Evolutionary conservation across 495 filamentous ascomycete species (phyloP).

Genomic region (Parmelia sp.): DNA sequence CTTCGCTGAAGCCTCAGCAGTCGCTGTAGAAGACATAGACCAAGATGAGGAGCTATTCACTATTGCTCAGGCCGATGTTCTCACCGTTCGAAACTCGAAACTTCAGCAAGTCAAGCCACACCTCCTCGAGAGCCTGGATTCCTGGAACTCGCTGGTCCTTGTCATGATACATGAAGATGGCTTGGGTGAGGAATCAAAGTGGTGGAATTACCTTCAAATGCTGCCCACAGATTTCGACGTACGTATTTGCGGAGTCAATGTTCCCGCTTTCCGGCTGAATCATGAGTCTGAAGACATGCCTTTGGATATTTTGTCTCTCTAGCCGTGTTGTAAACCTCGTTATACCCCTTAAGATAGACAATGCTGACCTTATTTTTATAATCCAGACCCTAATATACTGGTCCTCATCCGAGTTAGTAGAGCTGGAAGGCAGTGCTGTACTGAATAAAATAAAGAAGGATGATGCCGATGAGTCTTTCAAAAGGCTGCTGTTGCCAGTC

Average conservation of each 20-base stretch:
- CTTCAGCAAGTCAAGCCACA: constrained; percentile 41
- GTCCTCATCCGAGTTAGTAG: constrained; percentile 59
- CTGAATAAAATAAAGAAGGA: constrained; percentile 70
- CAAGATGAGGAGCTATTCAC: constrained; percentile 62
- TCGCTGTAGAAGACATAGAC: constrained; percentile 50
- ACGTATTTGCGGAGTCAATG: too few relatives aligned
- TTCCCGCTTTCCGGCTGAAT: too few relatives aligned
- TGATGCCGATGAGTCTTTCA: constrained; percentile 63
- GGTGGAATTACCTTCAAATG: constrained; percentile 77
- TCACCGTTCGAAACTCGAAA: constrained; percentile 47
- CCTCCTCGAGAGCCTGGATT: constrained; percentile 39
- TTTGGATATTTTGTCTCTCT: too few relatives aligned
- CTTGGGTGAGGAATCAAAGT: constrained; percentile 54
- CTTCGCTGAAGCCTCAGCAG: constrained; percentile 31
- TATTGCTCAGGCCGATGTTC: constrained; percentile 50
- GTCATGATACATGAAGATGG: constrained; percentile 74
- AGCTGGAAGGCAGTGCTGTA: constrained; percentile 73
- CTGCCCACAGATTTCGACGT: constrained; percentile 66
- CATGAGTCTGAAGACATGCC: too few relatives aligned
- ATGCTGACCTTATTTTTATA: too few relatives aligned
- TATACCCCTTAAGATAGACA: too few relatives aligned
- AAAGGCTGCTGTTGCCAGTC: constrained; percentile 55
- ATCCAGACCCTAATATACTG: constrained; percentile 77
- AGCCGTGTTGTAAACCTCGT: too few relatives aligned
- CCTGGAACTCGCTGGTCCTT: constrained; percentile 65